Evolutionary conservation across 768 basidiomycete species (phyloP).

Genomic region (Trametes coccinea): DNA sequence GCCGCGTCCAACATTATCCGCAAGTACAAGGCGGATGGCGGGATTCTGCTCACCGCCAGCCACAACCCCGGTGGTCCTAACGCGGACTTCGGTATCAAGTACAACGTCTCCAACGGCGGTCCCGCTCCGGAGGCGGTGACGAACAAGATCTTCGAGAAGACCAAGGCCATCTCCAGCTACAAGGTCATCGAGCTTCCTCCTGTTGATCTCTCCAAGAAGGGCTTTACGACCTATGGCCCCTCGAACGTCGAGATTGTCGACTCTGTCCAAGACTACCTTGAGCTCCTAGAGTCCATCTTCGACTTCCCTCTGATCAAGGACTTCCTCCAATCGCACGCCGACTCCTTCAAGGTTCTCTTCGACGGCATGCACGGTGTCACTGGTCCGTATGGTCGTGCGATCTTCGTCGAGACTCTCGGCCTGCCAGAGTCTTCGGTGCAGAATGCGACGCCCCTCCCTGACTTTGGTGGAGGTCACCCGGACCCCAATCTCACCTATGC

Average conservation of each 20-base stretch:
- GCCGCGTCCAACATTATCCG: slow-evolving; percentile 96
- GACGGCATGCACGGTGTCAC: slow-evolving; percentile 97
- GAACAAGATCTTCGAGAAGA: slow-evolving; percentile 91
- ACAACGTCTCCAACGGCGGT: slow-evolving; percentile 96
- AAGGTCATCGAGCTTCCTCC: slow-evolving; percentile 77
- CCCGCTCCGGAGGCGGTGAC: slow-evolving; percentile 96
- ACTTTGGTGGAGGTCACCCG: slow-evolving; percentile 97
- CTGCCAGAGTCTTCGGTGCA: slow-evolving; percentile 81
- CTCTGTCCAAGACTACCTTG: slow-evolving; percentile 87
- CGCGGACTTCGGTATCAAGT: slow-evolving; percentile 99
- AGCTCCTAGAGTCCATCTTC: slow-evolving; percentile 85
- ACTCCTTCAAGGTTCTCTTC: slow-evolving; percentile 84
- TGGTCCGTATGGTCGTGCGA: slow-evolving; percentile 90
- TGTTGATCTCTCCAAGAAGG: slow-evolving; percentile 81
- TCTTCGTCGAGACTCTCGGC: slow-evolving; percentile 81
- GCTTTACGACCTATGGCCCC: slow-evolving; percentile 79
- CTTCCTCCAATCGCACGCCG: slow-evolving; percentile 72
- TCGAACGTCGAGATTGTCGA: slow-evolving; percentile 89
- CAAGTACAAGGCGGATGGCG: slow-evolving; percentile 94
- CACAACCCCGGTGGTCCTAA: slow-evolving; percentile 99
- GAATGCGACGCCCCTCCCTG: slow-evolving; percentile 88
- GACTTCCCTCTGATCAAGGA: slow-evolving; percentile 90
- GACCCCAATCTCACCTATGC: slow-evolving; percentile 99
- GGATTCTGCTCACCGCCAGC: slow-evolving; percentile 93
- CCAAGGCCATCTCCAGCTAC: slow-evolving; percentile 84